These are phyloP conservation scores for Talaromyces funiculosus DNA, from an alignment of 2,329 filamentous ascomycete genomes.

Conservation along the genomic window DNA sequence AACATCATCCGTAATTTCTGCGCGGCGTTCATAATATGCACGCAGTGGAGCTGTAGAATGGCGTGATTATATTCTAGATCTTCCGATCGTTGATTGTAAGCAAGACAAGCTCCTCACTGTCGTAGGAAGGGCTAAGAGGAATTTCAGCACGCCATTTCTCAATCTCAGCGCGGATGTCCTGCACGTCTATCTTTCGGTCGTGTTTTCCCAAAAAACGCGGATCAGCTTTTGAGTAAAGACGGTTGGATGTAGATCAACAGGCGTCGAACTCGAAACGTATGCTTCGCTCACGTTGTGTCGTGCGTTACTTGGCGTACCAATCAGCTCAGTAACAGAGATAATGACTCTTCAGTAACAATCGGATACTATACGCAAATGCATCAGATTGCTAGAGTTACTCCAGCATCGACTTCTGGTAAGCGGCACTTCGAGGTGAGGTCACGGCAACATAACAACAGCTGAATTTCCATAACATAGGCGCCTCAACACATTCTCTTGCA, in stretches of 20 bases:
- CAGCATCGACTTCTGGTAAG: constrained; percentile 26
- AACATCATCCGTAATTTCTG: constrained; percentile 15
- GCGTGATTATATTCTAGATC: constrained; percentile 36
- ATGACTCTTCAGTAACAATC: constrained; percentile 27
- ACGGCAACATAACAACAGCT: constrained; percentile 21
- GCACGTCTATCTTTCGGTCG: background rate
- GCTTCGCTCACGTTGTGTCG: constrained; percentile 15
- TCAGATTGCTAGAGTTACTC: constrained; percentile 15
- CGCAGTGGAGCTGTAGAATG: constrained; percentile 34
- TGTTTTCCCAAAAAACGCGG: background rate
- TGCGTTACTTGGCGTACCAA: constrained; percentile 10
- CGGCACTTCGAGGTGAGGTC: constrained; percentile 25
- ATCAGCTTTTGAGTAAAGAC: constrained; percentile 3
- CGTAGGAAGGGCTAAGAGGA: background rate
- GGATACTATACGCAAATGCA: constrained; percentile 19
- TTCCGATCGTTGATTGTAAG: constrained; percentile 37
- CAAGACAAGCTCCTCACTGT: constrained; percentile 16
- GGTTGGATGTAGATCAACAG: constrained; percentile 15
- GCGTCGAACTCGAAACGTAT: constrained; percentile 15
- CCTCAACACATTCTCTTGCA: constrained; percentile 26
- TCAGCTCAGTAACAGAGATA: constrained; percentile 20
- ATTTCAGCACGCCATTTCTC: background rate
- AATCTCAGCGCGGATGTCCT: background rate
- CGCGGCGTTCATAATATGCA: constrained; percentile 16
- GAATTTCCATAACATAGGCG: constrained; percentile 23